Base-by-base conservation (phyloP, 306 rosid genomes). In the Herpetospermum pedunculosum region DNA sequence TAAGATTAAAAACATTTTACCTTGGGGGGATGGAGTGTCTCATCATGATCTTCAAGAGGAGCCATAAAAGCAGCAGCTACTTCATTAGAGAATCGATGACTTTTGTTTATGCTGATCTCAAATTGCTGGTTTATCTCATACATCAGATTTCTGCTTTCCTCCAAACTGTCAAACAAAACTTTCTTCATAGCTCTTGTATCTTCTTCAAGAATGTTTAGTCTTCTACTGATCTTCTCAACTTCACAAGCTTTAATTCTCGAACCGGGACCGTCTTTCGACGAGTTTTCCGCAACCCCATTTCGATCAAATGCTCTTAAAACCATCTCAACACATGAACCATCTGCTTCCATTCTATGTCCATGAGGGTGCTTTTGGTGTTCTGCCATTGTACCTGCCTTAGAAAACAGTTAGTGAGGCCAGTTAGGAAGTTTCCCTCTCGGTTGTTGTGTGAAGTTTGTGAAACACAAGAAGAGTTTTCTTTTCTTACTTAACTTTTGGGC, bases 151-250 rank as follows among this genome's bases (percentile, higher is more conserved):
- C 72, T 87, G 40, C 85, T 81, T 46, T 81, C 87, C 68, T 80
- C 77, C 26, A 81, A 47, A 49, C 44, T 59, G 54, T 59, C 65
- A 58, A 77, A 75, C 41, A 84, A 18, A 13, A 59, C 82, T 52
- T 81, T 30, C 79, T 82, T 87, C 80, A 77, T 75, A 21, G 54
- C 50, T 68, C 83, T 68, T 43, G 79, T 84, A 41, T 83, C 88
- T 72, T 82, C 85, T 87, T 87, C 91, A 28, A 84, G 87, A 41
- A 77, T 64, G 59, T 63, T 75, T 70, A 87, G 13, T 49, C 79
- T 70, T 72, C 79, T 62, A 9, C 76, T 60, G 6, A 84, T 76
- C 75, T 80, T 76, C 23, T 82, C 77, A 10, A 78, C 60, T 74
- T 77, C 81, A 49, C 76, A 47, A 12, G 40, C 40, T 18, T 8